Evolutionary conservation across 2,329 filamentous ascomycete species (phyloP), one percentile per base, ranked within the genome.

Genomic region (Beauveria asiatica): DNA sequence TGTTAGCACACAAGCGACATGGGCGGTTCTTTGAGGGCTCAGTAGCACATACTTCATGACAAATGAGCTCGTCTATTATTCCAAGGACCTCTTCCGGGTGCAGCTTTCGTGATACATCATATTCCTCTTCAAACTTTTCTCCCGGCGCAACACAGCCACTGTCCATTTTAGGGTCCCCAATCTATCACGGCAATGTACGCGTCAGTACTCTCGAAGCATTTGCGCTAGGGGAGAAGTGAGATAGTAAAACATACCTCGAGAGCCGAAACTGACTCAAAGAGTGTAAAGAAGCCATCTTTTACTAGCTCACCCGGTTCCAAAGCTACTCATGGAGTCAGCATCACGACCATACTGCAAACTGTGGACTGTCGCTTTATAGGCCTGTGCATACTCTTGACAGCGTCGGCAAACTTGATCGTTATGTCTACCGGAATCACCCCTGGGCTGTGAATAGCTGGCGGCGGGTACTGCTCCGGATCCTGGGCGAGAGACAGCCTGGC

Each of bases 161-260:
- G 73, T 99, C 94, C 94, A 99, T 99, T 75, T 97, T 99, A 1
- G 90, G 87, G 70, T 99, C 94, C 90, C 97, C 97, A 67, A 99
- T 96, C 94, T 99, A 68, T 45, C 17, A 19, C 46, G n/a, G 19
- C 60, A 51, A 46, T 10, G 45, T 8, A 21, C 21, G n/a, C 9
- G 33, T 58, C 33, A 58, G 55, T 13, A 16, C 16, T 16, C 33
- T 25, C 27, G 42, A 41, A 37, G 4, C 39, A 17, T n/a, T 2
- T 17, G 19, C 7, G 13, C 7, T 2, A 5, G 9, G 11, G 33
- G 13, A 21, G 5, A 25, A 37, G 39, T 1, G 21, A 42, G 25
- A 37, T 50, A 56, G 27, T 39, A 41, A 9, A 42, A 63, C 75
- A 60, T 71, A 83, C 85, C 82, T 94, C 90, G 23, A 94, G 80